Evolutionary conservation across 1,284 basidiomycete genomes (phyloP).

Genomic region (Ceratobasidium sp.): DNA sequence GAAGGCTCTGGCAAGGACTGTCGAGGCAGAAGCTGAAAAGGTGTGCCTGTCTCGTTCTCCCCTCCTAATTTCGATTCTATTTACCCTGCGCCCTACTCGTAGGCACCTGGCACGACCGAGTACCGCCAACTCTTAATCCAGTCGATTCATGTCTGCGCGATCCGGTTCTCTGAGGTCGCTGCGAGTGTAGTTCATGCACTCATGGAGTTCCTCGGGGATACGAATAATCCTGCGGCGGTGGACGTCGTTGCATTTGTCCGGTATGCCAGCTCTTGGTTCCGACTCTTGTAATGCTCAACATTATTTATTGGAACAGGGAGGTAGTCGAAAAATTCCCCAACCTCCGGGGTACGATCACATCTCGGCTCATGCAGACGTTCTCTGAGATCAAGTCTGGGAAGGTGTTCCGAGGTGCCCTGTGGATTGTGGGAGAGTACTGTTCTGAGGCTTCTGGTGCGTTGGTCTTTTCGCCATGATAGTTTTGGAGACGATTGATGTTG

Average conservation of each 20-base stretch:
- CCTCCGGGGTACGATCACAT: slow-evolving; percentile 85
- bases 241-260: slow-evolving; percentile 97
- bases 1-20: slow-evolving; percentile 95
- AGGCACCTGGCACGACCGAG: slow-evolving; percentile 59
- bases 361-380: slow-evolving; percentile 87
- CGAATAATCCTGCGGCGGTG: slow-evolving; percentile 93
- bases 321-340: slow-evolving; percentile 98
- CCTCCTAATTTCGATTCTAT: not conserved
- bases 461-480: too few species aligned
- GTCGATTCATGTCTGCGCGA: slow-evolving; percentile 95
- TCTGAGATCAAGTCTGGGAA: slow-evolving; percentile 95
- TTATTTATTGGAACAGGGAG: slow-evolving; percentile 64
- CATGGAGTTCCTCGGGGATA: slow-evolving; percentile 98
- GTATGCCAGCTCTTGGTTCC: slow-evolving; percentile 55
- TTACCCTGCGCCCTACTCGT: not conserved
- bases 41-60: slow-evolving; percentile 54
- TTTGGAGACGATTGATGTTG: too few species aligned
- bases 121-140: slow-evolving; percentile 98
- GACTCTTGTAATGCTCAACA: slow-evolving; percentile 15
- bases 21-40: slow-evolving; percentile 87
- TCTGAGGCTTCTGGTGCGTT: slow-evolving; percentile 60
- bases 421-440: slow-evolving; percentile 98
- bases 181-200: slow-evolving; percentile 96
- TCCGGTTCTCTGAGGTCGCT: slow-evolving; percentile 98
- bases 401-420: slow-evolving; percentile 95